Evolutionary conservation across 352 stramenopile species (phyloP).

Genomic region (Bremia lactucae): DNA sequence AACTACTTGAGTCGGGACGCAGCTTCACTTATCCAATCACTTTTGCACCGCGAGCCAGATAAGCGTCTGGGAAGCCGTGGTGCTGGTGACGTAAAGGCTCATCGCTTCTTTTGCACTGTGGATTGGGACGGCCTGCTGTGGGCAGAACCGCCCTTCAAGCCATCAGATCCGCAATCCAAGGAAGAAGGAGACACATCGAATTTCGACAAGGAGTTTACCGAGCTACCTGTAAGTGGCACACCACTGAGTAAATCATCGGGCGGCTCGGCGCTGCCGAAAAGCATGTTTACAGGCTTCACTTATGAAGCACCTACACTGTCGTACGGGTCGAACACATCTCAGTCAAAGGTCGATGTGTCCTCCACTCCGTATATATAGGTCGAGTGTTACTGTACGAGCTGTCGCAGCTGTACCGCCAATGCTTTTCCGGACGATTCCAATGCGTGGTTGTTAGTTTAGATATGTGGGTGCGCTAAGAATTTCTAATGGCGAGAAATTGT

Average conservation of each 20-base stretch:
- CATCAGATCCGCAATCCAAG: slow-evolving; percentile 73
- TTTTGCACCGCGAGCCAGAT: slow-evolving; percentile 78
- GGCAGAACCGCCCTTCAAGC: slow-evolving; percentile 81
- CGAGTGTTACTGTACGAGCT: too few species aligned
- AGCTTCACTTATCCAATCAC: slow-evolving; percentile 59
- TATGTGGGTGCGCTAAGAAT: too few species aligned
- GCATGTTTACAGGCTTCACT: slow-evolving; percentile 83
- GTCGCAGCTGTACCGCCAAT: too few species aligned
- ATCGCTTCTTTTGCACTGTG: slow-evolving; percentile 79
- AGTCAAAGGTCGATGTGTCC: slow-evolving; percentile 78
- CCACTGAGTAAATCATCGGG: slow-evolving; percentile 60
- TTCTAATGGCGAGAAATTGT: too few species aligned
- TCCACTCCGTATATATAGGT: slow-evolving; percentile 84
- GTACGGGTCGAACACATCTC: slow-evolving; percentile 78
- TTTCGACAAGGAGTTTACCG: slow-evolving; percentile 86
- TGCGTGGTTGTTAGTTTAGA: too few species aligned
- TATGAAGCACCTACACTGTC: slow-evolving; percentile 78
- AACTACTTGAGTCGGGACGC: slow-evolving; percentile 64
- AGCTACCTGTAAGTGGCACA: slow-evolving; percentile 73
- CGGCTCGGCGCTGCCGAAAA: slow-evolving; percentile 51
- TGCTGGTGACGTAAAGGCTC: slow-evolving; percentile 68
- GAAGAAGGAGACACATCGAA: slow-evolving; percentile 83
- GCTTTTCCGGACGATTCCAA: too few species aligned
- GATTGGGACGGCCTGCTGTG: slow-evolving; percentile 83
- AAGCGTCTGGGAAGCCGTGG: slow-evolving; percentile 76